These are phyloP conservation scores for Pachysandra terminalis DNA, from an alignment of 164 flowering plant species.

Conservation along the genomic window DNA sequence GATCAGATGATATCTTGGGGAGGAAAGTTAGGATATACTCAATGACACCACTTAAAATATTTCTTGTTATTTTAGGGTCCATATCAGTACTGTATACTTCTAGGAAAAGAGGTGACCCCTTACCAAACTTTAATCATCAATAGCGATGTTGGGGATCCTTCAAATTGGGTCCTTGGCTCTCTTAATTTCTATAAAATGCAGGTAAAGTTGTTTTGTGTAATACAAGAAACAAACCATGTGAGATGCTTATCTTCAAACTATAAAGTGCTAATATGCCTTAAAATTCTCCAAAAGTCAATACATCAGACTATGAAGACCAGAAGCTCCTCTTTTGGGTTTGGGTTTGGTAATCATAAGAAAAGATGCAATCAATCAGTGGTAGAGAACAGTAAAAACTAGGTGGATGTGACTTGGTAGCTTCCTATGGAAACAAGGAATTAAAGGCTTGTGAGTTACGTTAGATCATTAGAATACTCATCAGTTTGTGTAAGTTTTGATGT, in stretches of 20 bases:
- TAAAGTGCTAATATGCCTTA: slow-evolving; percentile 1
- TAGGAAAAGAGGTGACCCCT: slow-evolving; percentile 3
- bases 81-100: too few relatives aligned
- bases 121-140: slow-evolving; percentile 23
- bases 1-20: too few relatives aligned
- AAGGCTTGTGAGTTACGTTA: background rate
- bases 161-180: slow-evolving; percentile 1
- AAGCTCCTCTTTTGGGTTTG: background rate
- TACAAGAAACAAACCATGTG: slow-evolving; percentile 38
- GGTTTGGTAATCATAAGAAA: too few relatives aligned
- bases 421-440: slow-evolving; percentile 4
- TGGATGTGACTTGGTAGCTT: slow-evolving; percentile 4
- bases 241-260: slow-evolving; percentile 16
- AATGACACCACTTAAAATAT: too few relatives aligned
- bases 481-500: background rate
- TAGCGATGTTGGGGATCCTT: background rate
- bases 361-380: slow-evolving; percentile 4
- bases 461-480: too few relatives aligned
- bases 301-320: background rate
- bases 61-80: background rate
- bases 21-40: too few relatives aligned
- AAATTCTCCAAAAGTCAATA: slow-evolving; percentile 10
- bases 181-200: slow-evolving; percentile 5
- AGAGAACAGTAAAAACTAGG: background rate
- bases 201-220: slow-evolving; percentile 12